Evolutionary conservation across 306 rosid genomes (phyloP), one percentile per base, ranked within the genome.

Genomic region (Geum urbanum): DNA sequence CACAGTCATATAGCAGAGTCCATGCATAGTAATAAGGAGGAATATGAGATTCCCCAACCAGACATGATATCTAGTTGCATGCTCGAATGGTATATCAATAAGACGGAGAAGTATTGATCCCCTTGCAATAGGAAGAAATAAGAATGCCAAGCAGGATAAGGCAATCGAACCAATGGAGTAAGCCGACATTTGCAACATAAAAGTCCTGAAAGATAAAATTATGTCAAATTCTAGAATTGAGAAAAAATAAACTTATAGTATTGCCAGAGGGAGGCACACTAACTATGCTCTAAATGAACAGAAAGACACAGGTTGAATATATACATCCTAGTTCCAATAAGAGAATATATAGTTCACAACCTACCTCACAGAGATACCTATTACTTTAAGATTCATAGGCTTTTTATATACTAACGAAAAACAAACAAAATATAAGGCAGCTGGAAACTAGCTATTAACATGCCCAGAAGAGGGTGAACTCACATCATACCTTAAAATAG

Each of bases 31-130:
- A 66, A 83, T 79, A 50, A 87, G 16, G 70, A 58, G 72, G 86
- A 87, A 84, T 24, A 84, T 78, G 41, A 87, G 87, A 72, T 87
- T 84, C 79, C 92, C 92, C 71, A 87, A 74, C 92, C 92, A 87
- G 5, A 87, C 89, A 70, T 87, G 92, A 78, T 87, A 87, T 80
- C 19, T 87, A 60, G 89, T 58, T 11, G 92, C 89, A 54, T 87
- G 92, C 81, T 87, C 92, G 10, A 87, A 82, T 41, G 92, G 92
- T 72, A 87, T 82, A 72, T 83, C 89, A 69, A 76, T 80, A 11
- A 76, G 74, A 62, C 87, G 87, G 72, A 87, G 89, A 80, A 87
- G 92, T 80, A 80, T 79, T 16, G 92, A 87, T 73, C 92, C 92
- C 81, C 92, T 80, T 57, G 89, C 72, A 72, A 87, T 62, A 11